Conservation (phyloP, 257 asterid species). For the Haberlea rhodopensis region DNA sequence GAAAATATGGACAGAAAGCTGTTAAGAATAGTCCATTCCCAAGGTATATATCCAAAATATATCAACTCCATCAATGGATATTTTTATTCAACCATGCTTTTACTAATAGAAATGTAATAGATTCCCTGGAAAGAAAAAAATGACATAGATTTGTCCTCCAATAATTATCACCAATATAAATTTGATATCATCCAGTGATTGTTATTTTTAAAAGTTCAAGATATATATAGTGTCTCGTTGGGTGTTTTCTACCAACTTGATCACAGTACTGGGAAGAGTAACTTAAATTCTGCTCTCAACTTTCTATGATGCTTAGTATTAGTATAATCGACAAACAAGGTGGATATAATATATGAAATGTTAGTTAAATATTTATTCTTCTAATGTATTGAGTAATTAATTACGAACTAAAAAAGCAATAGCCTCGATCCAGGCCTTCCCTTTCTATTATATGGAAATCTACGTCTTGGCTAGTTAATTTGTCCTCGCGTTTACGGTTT, state of each 20-base stretch:
- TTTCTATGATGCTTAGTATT: no score
- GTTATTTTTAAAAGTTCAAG: not conserved
- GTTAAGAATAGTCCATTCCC: conserved; percentile 83
- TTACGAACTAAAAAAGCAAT: not conserved
- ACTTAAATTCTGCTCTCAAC: no score
- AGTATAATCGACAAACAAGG: no score
- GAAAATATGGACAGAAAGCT: conserved; percentile 89
- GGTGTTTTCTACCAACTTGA: no score
- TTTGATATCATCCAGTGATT: no score
- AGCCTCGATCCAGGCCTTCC: not conserved
- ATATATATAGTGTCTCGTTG: not conserved
- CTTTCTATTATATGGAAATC: no score
- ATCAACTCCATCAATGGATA: not conserved
- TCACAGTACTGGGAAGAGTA: no score
- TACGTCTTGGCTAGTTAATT: not conserved
- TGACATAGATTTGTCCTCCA: not conserved
- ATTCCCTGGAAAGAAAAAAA: not conserved
- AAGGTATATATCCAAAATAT: conserved; percentile 34
- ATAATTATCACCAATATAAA: not conserved
- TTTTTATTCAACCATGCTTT: not conserved
- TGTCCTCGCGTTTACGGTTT: not conserved
- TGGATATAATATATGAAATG: no score
- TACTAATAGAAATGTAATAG: not conserved
- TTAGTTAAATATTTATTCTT: no score
- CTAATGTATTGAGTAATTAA: no score